A percentile compares a stretch with the other conserved stretches of the same genome.
Conservation (phyloP, 2,329 filamentous ascomycete species). For the Onygena corvina region DNA sequence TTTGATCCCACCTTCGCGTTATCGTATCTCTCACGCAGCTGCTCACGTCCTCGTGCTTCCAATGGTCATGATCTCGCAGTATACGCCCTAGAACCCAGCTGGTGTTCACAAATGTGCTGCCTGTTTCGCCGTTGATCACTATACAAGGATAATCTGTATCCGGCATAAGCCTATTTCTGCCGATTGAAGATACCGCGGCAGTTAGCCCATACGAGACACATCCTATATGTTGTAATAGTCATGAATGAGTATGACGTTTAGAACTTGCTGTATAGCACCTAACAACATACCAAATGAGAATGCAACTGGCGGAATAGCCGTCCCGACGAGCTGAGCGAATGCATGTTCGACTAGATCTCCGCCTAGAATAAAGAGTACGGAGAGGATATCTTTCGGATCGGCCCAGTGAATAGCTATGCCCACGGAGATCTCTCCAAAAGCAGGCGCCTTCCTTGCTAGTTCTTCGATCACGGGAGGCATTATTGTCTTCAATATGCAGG, state of each 20-base stretch:
- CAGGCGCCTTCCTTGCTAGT: background rate
- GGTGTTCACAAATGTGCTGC: slow-evolving; percentile 30
- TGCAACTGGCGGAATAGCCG: background rate
- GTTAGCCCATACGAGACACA: slow-evolving; percentile 31
- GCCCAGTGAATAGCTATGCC: slow-evolving; percentile 1
- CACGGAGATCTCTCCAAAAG: background rate
- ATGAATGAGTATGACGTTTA: background rate
- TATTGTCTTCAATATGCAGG: background rate
- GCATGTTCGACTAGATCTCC: slow-evolving; percentile 26
- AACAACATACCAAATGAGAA: slow-evolving; percentile 7
- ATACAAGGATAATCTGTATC: slow-evolving; percentile 23
- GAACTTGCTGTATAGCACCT: background rate
- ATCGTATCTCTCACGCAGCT: slow-evolving; percentile 12
- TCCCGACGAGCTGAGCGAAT: slow-evolving; percentile 24
- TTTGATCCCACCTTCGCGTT: slow-evolving; percentile 16
- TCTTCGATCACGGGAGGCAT: background rate
- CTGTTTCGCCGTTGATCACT: slow-evolving; percentile 17
- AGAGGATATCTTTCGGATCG: slow-evolving; percentile 1
- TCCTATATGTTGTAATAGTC: background rate
- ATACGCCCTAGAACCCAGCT: slow-evolving; percentile 36
- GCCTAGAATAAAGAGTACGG: slow-evolving; percentile 7
- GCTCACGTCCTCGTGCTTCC: slow-evolving; percentile 6
- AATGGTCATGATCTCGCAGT: slow-evolving; percentile 32
- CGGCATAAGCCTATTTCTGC: slow-evolving; percentile 28
- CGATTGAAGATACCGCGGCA: slow-evolving; percentile 22